These are phyloP conservation scores for Cladosporium cucumerinum DNA, from an alignment of 2,329 filamentous ascomycete species.

Conservation along the genomic window DNA sequence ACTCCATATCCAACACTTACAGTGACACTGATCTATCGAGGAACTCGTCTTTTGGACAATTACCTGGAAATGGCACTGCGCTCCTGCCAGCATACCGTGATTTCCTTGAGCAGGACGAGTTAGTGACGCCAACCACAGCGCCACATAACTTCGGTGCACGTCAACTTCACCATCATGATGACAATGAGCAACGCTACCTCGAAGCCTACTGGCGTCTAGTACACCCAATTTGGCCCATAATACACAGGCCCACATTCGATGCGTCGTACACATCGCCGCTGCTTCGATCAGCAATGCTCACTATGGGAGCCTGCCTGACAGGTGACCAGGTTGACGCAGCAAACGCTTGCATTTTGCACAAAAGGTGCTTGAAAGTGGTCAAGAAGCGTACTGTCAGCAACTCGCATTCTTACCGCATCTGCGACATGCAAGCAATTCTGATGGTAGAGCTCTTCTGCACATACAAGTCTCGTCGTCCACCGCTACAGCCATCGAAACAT, in stretches of 20 bases:
- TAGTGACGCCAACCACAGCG: conserved; percentile 16
- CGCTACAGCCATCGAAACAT: conserved; percentile 35
- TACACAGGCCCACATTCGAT: conserved; percentile 42
- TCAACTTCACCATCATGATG: neutral
- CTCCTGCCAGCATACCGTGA: conserved; percentile 20
- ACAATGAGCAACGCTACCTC: conserved; percentile 39
- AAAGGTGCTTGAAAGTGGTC: conserved; percentile 41
- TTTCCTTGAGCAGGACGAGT: conserved; percentile 20
- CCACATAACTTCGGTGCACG: conserved; percentile 7
- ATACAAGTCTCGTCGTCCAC: conserved; percentile 40
- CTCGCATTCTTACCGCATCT: conserved; percentile 29
- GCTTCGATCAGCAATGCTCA: conserved; percentile 44
- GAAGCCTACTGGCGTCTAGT: conserved; percentile 45
- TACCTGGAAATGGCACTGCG: neutral
- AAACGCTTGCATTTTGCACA: conserved; percentile 40
- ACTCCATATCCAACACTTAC: neutral
- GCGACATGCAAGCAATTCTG: conserved; percentile 44
- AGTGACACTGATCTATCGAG: neutral
- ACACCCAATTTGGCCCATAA: conserved; percentile 44
- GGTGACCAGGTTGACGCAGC: conserved; percentile 34
- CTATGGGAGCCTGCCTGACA: conserved; percentile 42
- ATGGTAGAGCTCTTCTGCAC: conserved; percentile 43
- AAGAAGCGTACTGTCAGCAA: conserved; percentile 25
- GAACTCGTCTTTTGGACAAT: neutral
- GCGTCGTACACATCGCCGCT: conserved; percentile 39